These are phyloP conservation scores for Leccinum arenicola DNA, from an alignment of 768 basidiomycete genomes.

Conservation along the genomic window DNA sequence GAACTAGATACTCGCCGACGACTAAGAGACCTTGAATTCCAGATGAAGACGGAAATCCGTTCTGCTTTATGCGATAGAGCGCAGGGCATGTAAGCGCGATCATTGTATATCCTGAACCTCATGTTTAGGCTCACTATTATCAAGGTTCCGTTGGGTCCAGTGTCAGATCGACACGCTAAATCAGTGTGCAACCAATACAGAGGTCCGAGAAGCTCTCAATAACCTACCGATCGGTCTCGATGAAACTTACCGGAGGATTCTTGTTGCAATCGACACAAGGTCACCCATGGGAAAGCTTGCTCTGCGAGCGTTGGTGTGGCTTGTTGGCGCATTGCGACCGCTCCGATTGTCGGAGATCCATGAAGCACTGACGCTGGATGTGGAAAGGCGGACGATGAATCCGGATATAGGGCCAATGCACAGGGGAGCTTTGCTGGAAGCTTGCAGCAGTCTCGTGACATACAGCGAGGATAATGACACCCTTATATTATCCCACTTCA, in stretches of 20 bases:
- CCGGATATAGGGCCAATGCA: constrained; percentile 7
- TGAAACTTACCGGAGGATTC: constrained; percentile 22
- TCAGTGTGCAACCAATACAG: constrained; percentile 7
- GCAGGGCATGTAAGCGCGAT: constrained; percentile 18
- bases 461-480: constrained; percentile 9
- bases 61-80: constrained; percentile 6
- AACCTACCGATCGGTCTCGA: constrained; percentile 18
- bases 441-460: constrained; percentile 16
- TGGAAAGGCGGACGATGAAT: background rate
- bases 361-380: constrained; percentile 15
- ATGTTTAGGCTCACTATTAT: background rate
- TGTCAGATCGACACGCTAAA: constrained; percentile 19
- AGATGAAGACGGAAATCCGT: constrained; percentile 11
- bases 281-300: constrained; percentile 4
- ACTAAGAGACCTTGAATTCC: constrained; percentile 4
- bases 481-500: constrained; percentile 21
- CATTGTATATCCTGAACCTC: background rate
- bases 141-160: constrained; percentile 24
- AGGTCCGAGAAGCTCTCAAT: constrained; percentile 14
- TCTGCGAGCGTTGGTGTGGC: constrained; percentile 15
- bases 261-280: constrained; percentile 7
- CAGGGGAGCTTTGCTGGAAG: constrained; percentile 7
- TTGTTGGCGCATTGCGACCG: constrained; percentile 15
- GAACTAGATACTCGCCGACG: constrained; percentile 9
- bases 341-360: constrained; percentile 10